Conservation (phyloP, 2,329 filamentous ascomycete species). For the Fusarium temperatum region DNA sequence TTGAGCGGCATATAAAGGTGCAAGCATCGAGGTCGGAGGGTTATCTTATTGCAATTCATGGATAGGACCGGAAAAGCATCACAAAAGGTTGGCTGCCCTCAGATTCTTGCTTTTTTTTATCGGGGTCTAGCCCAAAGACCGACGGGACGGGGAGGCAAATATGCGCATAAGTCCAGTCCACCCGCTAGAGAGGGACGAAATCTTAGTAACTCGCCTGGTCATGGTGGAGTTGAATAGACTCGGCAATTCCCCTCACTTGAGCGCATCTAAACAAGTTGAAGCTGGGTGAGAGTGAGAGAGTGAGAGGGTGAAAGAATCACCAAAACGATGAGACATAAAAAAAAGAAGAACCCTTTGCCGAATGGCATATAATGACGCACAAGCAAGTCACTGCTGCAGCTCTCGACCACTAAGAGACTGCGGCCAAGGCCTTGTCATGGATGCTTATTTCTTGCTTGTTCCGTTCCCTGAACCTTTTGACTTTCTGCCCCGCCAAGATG, state of each 20-base stretch:
- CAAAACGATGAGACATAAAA: constrained; percentile 13
- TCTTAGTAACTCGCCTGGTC: constrained; percentile 28
- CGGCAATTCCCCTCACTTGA: constrained; percentile 31
- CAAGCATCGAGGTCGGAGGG: constrained; percentile 28
- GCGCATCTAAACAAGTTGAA: constrained; percentile 21
- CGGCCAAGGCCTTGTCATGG: constrained; percentile 27
- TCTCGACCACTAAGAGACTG: constrained; percentile 19
- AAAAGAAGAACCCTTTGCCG: neutral
- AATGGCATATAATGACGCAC: constrained; percentile 35
- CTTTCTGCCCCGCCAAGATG: constrained; percentile 37
- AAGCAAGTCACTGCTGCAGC: constrained; percentile 33
- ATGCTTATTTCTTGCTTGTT: constrained; percentile 29
- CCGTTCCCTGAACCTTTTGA: constrained; percentile 18
- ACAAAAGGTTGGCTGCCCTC: constrained; percentile 18
- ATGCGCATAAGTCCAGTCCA: constrained; percentile 18
- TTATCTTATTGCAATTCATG: constrained; percentile 20
- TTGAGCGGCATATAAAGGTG: constrained; percentile 36
- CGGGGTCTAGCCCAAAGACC: constrained; percentile 17
- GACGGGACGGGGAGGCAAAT: constrained; percentile 11
- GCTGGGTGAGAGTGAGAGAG: constrained; percentile 1
- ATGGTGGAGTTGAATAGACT: constrained; percentile 33
- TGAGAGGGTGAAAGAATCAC: neutral
- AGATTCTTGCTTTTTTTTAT: constrained; percentile 26
- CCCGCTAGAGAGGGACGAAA: constrained; percentile 23
- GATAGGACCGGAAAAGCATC: constrained; percentile 21